phyloP scores from a whole-genome alignment of 176 grass and related monocot species.

The Triticum monococcum region DNA sequence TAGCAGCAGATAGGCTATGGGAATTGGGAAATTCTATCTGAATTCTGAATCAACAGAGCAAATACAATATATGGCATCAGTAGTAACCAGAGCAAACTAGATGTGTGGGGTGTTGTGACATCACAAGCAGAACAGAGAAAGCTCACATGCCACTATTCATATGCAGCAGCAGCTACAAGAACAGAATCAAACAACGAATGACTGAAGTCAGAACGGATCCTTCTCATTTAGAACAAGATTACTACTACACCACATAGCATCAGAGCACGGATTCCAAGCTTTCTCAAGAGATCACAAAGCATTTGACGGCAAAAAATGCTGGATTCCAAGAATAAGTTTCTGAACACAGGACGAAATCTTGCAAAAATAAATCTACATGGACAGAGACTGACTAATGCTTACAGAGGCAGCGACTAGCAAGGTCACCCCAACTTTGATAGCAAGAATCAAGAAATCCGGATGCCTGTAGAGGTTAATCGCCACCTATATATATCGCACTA shows the following conservation, averaged over 20 bases:
- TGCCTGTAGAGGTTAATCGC: too few relatives aligned
- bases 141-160: not conserved
- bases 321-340: not conserved
- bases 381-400: not conserved
- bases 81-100: not conserved
- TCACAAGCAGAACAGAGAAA: not conserved
- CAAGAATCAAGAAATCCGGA: too few relatives aligned
- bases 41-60: not conserved
- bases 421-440: too few relatives aligned
- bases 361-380: not conserved
- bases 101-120: not conserved
- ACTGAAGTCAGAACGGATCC: not conserved
- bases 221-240: not conserved
- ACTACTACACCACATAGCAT: not conserved
- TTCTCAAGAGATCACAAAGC: not conserved
- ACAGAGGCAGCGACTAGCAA: too few relatives aligned
- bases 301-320: not conserved
- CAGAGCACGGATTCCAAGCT: not conserved
- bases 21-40: not conserved
- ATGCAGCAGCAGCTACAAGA: not conserved
- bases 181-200: not conserved
- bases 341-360: not conserved
- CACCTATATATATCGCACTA: too few relatives aligned
- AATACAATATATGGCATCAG: not conserved
- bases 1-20: too few relatives aligned